Base-by-base conservation (phyloP, 2,329 filamentous ascomycete species). In the Oidium heveae region DNA sequence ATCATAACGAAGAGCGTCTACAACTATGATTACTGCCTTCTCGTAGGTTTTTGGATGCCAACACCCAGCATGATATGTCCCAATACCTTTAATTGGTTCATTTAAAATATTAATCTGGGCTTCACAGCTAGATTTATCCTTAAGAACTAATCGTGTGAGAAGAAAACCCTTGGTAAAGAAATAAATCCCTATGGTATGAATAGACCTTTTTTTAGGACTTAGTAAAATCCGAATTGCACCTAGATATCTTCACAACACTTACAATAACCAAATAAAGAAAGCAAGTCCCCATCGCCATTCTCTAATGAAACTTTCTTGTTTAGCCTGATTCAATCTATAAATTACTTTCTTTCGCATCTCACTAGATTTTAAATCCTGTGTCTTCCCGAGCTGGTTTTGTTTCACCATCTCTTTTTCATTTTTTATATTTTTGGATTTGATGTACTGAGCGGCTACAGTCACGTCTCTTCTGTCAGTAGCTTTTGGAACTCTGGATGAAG, bases 21-120 rank as follows among this genome's bases (percentile, higher is more conserved):
- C 83, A 53, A 98, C 71, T 55, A 98, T 76, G 24, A 98, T 76
- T 50, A 98, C 80, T 12, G 89, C 88, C 65, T 88, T 91, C 58
- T 94, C 78, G 65, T 96, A 98, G 1, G 80, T 85, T 70, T 86
- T 94, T 36, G 87, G 86, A 66, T 96, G 87, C 91, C 91, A 98
- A 73, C 91, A 98, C 59, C 91, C 91, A 59, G 86, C 88, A 60
- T 63, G 54, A 34, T 62, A 55, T 65, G 68, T 63, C 2, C 63
- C 63, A 34, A 59, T 28, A 53, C 58, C 56, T 57, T 57, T 58
- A 24, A 61, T 67, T 59, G 37, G 7, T 2, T 41, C 49, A 13
- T 59, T 58, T 18, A 65, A 59, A 36, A 76, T 72, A 56, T 84
- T 76, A 4, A 91, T 89, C 52, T 84, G 79, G 44, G 71, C 67